Percentiles rank a stretch among this genome's conserved stretches.
Evolutionary conservation across 495 filamentous ascomycete species (phyloP).

Genomic region (Aspergillus leporis): DNA sequence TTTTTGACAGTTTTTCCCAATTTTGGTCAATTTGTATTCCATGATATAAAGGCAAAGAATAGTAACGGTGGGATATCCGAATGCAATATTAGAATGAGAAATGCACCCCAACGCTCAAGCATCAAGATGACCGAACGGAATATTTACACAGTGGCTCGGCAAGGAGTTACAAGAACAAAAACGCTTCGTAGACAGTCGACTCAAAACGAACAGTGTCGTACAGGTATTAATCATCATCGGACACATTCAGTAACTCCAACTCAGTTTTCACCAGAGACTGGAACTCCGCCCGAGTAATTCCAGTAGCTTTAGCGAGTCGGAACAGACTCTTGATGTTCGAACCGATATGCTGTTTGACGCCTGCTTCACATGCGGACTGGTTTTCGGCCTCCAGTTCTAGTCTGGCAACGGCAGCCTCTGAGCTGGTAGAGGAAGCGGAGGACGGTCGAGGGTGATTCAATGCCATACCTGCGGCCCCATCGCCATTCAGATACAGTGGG

Average conservation of each 20-base stretch:
- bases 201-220: conserved; percentile 14
- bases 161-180: not conserved
- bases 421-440: conserved; percentile 56
- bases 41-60: not conserved
- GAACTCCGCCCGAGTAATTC: conserved; percentile 84
- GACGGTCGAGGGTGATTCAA: conserved; percentile 48
- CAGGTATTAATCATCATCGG: conserved; percentile 61
- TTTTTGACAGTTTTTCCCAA: not conserved
- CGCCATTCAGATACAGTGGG: conserved; percentile 24
- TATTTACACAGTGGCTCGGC: not conserved
- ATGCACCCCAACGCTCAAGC: not conserved
- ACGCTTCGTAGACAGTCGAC: not conserved
- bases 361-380: conserved; percentile 70
- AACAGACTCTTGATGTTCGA: conserved; percentile 88
- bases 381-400: conserved; percentile 65
- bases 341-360: conserved; percentile 85
- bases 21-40: not conserved
- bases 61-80: conserved; percentile 18
- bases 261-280: conserved; percentile 77
- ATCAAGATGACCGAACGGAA: not conserved
- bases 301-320: conserved; percentile 72
- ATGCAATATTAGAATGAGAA: conserved; percentile 5
- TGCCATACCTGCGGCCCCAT: conserved; percentile 24
- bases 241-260: conserved; percentile 70
- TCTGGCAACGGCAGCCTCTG: conserved; percentile 59